Conservation (phyloP, 2,329 filamentous ascomycete species). For the Paracamarosporium sp. region DNA sequence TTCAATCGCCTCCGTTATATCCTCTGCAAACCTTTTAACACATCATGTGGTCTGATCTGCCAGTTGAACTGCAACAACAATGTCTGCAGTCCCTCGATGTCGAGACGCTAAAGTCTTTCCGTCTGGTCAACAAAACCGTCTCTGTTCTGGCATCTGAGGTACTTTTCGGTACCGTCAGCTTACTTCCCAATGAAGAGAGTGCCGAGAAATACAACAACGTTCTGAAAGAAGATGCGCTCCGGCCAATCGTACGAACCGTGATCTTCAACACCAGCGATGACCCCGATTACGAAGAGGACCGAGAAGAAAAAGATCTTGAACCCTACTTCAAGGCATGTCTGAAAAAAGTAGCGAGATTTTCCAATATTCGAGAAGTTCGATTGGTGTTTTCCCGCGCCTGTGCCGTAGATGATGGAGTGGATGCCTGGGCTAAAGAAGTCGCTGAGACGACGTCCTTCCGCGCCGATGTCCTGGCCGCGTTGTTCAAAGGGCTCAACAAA, state of each 20-base stretch:
- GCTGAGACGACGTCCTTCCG: conserved; percentile 17
- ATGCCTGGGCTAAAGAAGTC: conserved; percentile 7
- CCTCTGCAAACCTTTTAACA: not conserved
- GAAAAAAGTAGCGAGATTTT: not conserved
- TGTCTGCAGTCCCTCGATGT: conserved; percentile 4
- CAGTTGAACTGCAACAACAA: conserved; percentile 7
- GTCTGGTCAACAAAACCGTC: conserved; percentile 1
- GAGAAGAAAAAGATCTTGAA: not conserved
- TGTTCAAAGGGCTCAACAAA: conserved; percentile 10
- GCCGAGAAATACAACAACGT: conserved; percentile 1
- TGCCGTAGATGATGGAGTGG: not conserved
- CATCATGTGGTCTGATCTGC: conserved; percentile 1
- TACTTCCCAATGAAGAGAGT: not conserved
- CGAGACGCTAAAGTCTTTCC: not conserved
- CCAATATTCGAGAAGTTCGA: not conserved
- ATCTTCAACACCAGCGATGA: conserved; percentile 2
- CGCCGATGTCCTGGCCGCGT: conserved; percentile 6
- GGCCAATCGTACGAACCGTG: conserved; percentile 1
- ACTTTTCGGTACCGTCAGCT: not conserved
- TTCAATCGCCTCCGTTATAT: not conserved
- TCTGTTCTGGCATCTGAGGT: not conserved
- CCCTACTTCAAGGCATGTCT: not conserved
- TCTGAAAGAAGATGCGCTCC: not conserved
- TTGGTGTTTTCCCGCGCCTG: not conserved
- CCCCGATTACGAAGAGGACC: not conserved